Evolutionary conservation across 805 yeast genomes (phyloP).

Genomic region (Scheffersomyces coipomensis): DNA sequence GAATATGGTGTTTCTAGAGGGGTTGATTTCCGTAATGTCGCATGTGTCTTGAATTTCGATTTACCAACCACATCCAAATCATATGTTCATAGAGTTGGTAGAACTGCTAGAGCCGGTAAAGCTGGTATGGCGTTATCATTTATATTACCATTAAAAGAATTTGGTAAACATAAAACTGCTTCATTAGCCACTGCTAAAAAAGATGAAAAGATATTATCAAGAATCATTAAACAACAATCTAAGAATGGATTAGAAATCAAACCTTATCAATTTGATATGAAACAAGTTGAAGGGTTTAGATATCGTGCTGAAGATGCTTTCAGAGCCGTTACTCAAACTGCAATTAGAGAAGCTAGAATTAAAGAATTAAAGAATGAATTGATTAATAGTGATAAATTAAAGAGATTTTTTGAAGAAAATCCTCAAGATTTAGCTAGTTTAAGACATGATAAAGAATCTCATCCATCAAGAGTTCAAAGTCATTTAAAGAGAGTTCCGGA

Average conservation of each 20-base stretch:
- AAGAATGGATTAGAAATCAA: slow-evolving; percentile 70
- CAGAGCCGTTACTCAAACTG: slow-evolving; percentile 86
- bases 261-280: slow-evolving; percentile 89
- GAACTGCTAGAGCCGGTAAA: slow-evolving; percentile 97
- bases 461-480: slow-evolving; percentile 75
- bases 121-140: slow-evolving; percentile 93
- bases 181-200: slow-evolving; percentile 64
- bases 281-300: slow-evolving; percentile 92
- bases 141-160: slow-evolving; percentile 78
- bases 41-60: slow-evolving; percentile 95
- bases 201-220: slow-evolving; percentile 81
- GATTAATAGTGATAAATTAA: slow-evolving; percentile 82
- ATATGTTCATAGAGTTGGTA: slow-evolving; percentile 90
- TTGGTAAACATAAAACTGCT: slow-evolving; percentile 87
- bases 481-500: slow-evolving; percentile 93
- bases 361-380: slow-evolving; percentile 85
- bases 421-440: slow-evolving; percentile 88
- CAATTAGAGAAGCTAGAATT: slow-evolving; percentile 90
- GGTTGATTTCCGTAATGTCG: slow-evolving; percentile 92
- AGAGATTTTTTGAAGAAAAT: slow-evolving; percentile 94
- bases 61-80: slow-evolving; percentile 86
- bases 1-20: slow-evolving; percentile 97
- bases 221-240: slow-evolving; percentile 75
- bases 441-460: slow-evolving; percentile 89
- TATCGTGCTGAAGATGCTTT: slow-evolving; percentile 97